Base-by-base conservation (phyloP, 2,329 filamentous ascomycete genomes). In the Cladorrhinum sp. region DNA sequence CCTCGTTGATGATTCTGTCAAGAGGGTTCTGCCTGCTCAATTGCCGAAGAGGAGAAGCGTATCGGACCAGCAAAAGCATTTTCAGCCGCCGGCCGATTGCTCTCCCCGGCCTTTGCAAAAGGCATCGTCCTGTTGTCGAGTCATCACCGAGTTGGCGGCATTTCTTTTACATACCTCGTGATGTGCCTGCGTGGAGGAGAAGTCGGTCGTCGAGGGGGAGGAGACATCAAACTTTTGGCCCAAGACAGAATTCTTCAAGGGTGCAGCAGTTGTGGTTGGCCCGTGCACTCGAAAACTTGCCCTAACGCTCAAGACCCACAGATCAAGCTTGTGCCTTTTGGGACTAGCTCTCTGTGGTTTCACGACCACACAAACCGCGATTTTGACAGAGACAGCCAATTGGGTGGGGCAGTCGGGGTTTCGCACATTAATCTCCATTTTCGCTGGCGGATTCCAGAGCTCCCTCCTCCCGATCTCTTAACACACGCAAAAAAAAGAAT, bases 1-100 rank as follows among this genome's bases (percentile, higher is more conserved):
- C 86, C 85, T 84, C 80, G 75, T 70, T 70, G 72, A 71, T 70
- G 59, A 66, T 64, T 65, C 73, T 75, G 7, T 76, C 78, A 79
- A 77, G 80, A 86, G 85, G 86, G 86, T 87, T 89, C 86, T 87
- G 81, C 85, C 81, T 76, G 85, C 86, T 85, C 85, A 80, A 76
- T 84, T 70, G 80, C 79, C 80, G 81, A 79, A 79, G 82, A 80
- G 81, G 81, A 83, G 78, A 81, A 80, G 82, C 81, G 85, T 87
- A 85, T 88, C 85, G 74, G 65, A 63, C 57, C 57, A 52, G 28
- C 55, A 57, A 56, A 55, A 54, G 61, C 63, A 24, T 57, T 54
- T 16, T 65, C 58, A 57, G 58, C 71, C 64, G 71, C 74, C 70
- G 46, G 68, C 69, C 77, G 85, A 88, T 87, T 87, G 82, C 81